Percentiles rank a stretch among this genome's conserved stretches.
Conservation (phyloP, 1,284 basidiomycete genomes). For the Tilletia setariae region DNA sequence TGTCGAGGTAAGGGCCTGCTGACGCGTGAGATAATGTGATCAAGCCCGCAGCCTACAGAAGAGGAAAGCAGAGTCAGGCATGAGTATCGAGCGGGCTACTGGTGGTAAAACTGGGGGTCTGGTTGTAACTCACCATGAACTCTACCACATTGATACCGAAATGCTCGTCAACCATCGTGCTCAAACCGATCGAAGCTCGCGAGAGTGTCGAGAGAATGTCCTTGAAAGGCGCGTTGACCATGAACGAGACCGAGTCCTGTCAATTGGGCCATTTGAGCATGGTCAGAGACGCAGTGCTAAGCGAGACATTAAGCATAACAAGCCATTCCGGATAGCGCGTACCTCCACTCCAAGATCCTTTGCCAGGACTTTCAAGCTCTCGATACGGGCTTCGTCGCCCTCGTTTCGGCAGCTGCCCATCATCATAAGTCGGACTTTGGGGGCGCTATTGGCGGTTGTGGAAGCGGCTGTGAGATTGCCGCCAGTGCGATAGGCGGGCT, state of each 20-base stretch:
- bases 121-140: conserved; percentile 67
- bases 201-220: conserved; percentile 70
- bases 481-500: conserved; percentile 61
- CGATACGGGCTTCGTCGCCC: conserved; percentile 70
- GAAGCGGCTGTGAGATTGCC: conserved; percentile 30
- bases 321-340: no score
- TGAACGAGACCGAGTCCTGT: conserved; percentile 68
- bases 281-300: background rate
- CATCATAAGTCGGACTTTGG: conserved; percentile 58
- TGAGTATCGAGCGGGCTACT: no score
- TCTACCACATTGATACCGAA: conserved; percentile 98
- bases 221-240: conserved; percentile 77
- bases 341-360: conserved; percentile 66
- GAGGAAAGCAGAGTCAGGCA: no score
- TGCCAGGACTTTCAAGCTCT: conserved; percentile 64
- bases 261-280: conserved; percentile 46
- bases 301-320: no score
- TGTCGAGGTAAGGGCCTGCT: conserved; percentile 85
- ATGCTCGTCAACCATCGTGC: conserved; percentile 98
- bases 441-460: background rate
- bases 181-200: conserved; percentile 76
- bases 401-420: conserved; percentile 80
- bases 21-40: conserved; percentile 90
- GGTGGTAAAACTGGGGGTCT: no score
- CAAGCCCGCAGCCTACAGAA: conserved; percentile 67